Percentiles rank a stretch among this genome's conserved stretches.
These are phyloP conservation scores for Fusarium nurragi DNA, from an alignment of 2,329 filamentous ascomycete genomes.

Conservation along the genomic window DNA sequence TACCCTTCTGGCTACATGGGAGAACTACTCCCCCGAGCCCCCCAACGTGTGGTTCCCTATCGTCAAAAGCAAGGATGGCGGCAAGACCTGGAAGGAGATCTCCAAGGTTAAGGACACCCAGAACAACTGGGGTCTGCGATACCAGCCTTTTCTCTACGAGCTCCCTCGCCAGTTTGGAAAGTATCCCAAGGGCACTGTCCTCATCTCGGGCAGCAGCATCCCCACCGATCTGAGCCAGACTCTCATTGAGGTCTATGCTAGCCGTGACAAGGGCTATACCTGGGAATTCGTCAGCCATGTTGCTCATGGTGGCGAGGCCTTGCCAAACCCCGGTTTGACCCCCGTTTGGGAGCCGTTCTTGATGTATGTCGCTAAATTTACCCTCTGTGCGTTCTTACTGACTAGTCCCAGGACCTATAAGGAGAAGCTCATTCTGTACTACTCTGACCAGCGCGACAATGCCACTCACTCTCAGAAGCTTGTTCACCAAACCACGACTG, in stretches of 20 bases:
- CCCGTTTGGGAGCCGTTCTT: conserved; percentile 65
- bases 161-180: conserved; percentile 66
- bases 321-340: conserved; percentile 70
- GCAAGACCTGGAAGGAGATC: conserved; percentile 70
- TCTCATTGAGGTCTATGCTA: conserved; percentile 75
- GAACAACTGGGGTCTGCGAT: conserved; percentile 72
- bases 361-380: conserved; percentile 44
- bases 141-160: conserved; percentile 75
- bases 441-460: conserved; percentile 74
- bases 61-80: conserved; percentile 62
- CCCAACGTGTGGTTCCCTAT: conserved; percentile 65
- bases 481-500: conserved; percentile 68
- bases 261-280: conserved; percentile 65
- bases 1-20: conserved; percentile 63
- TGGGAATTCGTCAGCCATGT: conserved; percentile 76
- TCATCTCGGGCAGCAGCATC: conserved; percentile 69
- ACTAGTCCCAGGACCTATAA: conserved; percentile 58
- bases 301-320: conserved; percentile 68
- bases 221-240: conserved; percentile 68
- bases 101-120: conserved; percentile 70
- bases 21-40: conserved; percentile 66
- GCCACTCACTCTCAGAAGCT: conserved; percentile 72
- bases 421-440: conserved; percentile 71
- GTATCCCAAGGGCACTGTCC: conserved; percentile 69
- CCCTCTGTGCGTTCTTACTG: background rate